Conservation (phyloP, 352 stramenopile genomes). For the Pythium brachiatum region DNA sequence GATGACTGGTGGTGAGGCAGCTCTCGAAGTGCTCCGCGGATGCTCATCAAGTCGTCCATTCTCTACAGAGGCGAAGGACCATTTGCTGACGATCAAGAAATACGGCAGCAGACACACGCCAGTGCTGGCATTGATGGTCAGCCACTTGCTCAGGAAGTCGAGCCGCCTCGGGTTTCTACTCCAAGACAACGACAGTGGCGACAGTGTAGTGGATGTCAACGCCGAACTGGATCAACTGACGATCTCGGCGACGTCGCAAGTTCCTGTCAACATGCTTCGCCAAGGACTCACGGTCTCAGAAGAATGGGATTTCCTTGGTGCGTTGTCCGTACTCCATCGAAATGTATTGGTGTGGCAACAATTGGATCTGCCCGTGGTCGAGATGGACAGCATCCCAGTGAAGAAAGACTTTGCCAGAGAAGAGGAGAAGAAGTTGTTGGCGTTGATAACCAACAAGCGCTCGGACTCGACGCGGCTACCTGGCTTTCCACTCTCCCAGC, state of each 20-base stretch:
- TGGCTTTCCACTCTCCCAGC: background rate
- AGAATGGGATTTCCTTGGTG: constrained; percentile 15
- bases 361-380: background rate
- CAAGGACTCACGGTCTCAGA: constrained; percentile 10
- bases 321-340: background rate
- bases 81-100: constrained; percentile 13
- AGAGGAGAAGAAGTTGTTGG: background rate
- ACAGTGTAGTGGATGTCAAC: background rate
- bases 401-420: constrained; percentile 2
- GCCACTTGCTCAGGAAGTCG: constrained; percentile 18
- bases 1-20: constrained; percentile 26
- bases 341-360: background rate
- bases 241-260: background rate
- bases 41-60: constrained; percentile 19
- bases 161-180: constrained; percentile 38
- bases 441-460: background rate
- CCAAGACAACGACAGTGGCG: constrained; percentile 2
- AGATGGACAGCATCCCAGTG: background rate
- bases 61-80: constrained; percentile 4
- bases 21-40: constrained; percentile 17
- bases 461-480: background rate
- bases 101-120: constrained; percentile 10
- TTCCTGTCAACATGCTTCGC: background rate
- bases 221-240: constrained; percentile 27
- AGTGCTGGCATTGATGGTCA: constrained; percentile 6